Percentiles rank a stretch among this genome's conserved stretches.
Conservation (phyloP, 768 basidiomycete species). For the Russula vinacea region DNA sequence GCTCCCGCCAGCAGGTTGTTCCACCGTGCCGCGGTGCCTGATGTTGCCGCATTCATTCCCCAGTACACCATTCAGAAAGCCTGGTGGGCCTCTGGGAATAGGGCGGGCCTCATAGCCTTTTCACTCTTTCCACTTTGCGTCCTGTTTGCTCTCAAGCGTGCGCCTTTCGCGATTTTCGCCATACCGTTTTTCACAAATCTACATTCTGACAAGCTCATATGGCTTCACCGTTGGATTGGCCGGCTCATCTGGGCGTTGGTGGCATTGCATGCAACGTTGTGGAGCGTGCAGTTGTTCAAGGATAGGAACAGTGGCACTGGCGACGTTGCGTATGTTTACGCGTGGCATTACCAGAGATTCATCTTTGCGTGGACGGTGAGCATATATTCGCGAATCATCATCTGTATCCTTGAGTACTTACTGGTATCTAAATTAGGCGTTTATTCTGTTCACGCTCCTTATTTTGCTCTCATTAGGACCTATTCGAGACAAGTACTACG, state of each 20-base stretch:
- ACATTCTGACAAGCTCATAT: constrained; percentile 72
- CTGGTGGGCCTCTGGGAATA: constrained; percentile 67
- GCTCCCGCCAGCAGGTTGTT: constrained; percentile 45
- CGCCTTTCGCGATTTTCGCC: constrained; percentile 71
- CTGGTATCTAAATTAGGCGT: constrained; percentile 45
- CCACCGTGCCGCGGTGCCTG: constrained; percentile 34
- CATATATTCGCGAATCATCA: constrained; percentile 22
- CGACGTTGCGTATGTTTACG: constrained; percentile 46
- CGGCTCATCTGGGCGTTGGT: constrained; percentile 65
- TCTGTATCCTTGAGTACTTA: not conserved
- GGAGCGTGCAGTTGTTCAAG: constrained; percentile 61
- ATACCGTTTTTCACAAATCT: constrained; percentile 57
- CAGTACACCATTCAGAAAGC: constrained; percentile 62
- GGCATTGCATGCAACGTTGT: constrained; percentile 57
- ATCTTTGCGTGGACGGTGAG: constrained; percentile 58
- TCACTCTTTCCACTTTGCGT: constrained; percentile 68
- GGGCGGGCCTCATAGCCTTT: constrained; percentile 69
- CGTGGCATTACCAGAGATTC: constrained; percentile 60
- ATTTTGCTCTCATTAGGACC: constrained; percentile 50
- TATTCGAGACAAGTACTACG: constrained; percentile 53
- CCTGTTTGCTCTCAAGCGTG: constrained; percentile 65
- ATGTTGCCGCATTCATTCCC: constrained; percentile 43
- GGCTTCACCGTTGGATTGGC: constrained; percentile 70
- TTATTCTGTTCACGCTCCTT: constrained; percentile 51
- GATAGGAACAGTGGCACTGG: constrained; percentile 48